Evolutionary conservation across 1,284 basidiomycete species (phyloP), one percentile per base, ranked within the genome.

Genomic region (Baeospora myosura): DNA sequence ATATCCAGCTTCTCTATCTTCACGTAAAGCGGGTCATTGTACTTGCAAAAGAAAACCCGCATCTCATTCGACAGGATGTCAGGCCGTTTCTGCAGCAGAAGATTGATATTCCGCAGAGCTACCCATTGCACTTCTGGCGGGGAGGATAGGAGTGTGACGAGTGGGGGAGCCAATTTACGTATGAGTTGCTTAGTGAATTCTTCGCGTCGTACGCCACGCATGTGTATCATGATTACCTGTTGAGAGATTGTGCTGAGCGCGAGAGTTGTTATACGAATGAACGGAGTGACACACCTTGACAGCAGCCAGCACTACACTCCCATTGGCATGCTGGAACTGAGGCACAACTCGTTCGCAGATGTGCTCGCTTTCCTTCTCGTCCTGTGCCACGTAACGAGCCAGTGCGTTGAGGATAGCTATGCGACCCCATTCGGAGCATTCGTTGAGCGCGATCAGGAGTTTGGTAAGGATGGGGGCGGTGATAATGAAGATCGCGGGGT

Each of bases 1-100:
- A 98, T 97, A 54, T 97, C 96, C 48, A 98, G 69, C 63, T 98
- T 98, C 63, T 96, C 95, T 39, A 98, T 78, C 67, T 98, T 98
- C 63, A 98, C 93, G 59, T 98, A 99, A 24, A 94, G 71, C 2
- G 96, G 95, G 58, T 98, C 96, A 61, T 98, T 98, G 70, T 99
- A 98, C 64, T 98, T 98, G 83, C 96, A 98, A 72, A 98, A 98
- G 64, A 98, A 98, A 18, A 98, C 94, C 44, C 93, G 82, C 82
- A 98, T 93, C 65, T 98, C 95, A 63, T 89, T 94, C 21, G 85
- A 80, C 4, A 98, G 76, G 42, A 97, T 74, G 45, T 94, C 88
- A 0, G 90, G 72, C 3, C 91, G 81, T 53, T 94, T 92, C 64
- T 98, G 96, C 16, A 98, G 78, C 38, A 98, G 78, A 37, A 98